Evolutionary conservation across 805 yeast genomes (phyloP).

Genomic region (Metschnikowia cubensis): DNA sequence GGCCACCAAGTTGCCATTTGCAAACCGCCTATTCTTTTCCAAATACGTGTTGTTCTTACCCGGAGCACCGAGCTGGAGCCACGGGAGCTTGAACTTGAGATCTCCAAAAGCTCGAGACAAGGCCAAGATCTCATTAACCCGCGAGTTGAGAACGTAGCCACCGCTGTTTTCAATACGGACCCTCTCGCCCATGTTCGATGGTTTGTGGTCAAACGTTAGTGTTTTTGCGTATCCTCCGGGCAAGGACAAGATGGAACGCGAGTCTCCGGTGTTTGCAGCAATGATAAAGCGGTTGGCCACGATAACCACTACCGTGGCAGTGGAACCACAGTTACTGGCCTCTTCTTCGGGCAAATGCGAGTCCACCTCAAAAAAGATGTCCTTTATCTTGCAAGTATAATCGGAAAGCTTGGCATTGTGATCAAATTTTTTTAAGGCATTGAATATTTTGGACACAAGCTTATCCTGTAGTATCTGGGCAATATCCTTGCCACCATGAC

Average conservation of each 20-base stretch:
- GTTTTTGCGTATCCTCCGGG: conserved; percentile 51
- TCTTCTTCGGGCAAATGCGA: conserved; percentile 24
- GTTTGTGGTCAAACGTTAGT: conserved; percentile 43
- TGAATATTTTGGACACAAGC: conserved; percentile 37
- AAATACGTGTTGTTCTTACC: conserved; percentile 31
- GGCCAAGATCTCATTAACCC: conserved; percentile 43
- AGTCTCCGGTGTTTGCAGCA: conserved; percentile 74
- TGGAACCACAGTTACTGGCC: conserved; percentile 39
- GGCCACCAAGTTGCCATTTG: conserved; percentile 26
- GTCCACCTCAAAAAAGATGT: conserved; percentile 38
- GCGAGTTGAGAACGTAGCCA: conserved; percentile 32
- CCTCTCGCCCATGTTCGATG: conserved; percentile 41
- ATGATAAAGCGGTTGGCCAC: conserved; percentile 38
- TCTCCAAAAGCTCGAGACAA: conserved; percentile 45
- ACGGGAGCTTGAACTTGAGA: conserved; percentile 39
- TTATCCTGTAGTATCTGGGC: conserved; percentile 49
- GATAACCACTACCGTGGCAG: conserved; percentile 34
- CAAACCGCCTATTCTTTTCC: conserved; percentile 19
- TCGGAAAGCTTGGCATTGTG: conserved; percentile 9
- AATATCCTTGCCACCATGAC: conserved; percentile 72
- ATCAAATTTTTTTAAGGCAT: conserved; percentile 18
- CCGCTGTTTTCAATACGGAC: conserved; percentile 41
- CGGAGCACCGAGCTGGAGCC: conserved; percentile 21
- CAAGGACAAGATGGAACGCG: conserved; percentile 57
- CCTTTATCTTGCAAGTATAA: conserved; percentile 22